A percentile compares a stretch with the other conserved stretches of the same genome.
Evolutionary conservation across 2,329 filamentous ascomycete species (phyloP).

Genomic region (Trichophyton equinum): DNA sequence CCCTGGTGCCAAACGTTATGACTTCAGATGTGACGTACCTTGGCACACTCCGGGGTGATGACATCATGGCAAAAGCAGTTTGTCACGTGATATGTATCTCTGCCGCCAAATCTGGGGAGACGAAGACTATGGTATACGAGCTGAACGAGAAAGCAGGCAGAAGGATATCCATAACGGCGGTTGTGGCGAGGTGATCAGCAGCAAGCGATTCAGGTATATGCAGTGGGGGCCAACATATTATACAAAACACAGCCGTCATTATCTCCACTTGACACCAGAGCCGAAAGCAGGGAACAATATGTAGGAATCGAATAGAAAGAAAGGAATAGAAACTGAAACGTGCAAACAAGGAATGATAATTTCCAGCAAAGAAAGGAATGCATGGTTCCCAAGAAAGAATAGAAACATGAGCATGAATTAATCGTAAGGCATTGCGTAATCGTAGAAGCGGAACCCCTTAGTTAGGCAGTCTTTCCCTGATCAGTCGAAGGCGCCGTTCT

Average conservation of each 20-base stretch:
- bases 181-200: neutral
- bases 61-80: neutral
- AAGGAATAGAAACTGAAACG: neutral
- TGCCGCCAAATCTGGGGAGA: neutral
- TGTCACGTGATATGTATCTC: neutral
- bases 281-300: neutral
- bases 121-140: neutral
- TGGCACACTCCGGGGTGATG: neutral
- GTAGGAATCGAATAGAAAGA: neutral
- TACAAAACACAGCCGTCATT: neutral
- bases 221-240: neutral
- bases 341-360: neutral
- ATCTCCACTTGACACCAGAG: neutral
- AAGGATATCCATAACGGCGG: neutral
- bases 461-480: conserved; percentile 1
- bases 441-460: neutral
- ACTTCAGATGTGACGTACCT: neutral
- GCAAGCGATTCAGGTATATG: neutral
- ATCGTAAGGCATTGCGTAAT: neutral
- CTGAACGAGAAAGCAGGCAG: neutral
- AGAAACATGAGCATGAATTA: neutral
- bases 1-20: neutral
- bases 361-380: neutral
- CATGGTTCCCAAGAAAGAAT: neutral
- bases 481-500: conserved; percentile 17